phyloP scores from a whole-genome alignment of 2,329 filamentous ascomycete species.

The Tolypocladium tundrense region DNA sequence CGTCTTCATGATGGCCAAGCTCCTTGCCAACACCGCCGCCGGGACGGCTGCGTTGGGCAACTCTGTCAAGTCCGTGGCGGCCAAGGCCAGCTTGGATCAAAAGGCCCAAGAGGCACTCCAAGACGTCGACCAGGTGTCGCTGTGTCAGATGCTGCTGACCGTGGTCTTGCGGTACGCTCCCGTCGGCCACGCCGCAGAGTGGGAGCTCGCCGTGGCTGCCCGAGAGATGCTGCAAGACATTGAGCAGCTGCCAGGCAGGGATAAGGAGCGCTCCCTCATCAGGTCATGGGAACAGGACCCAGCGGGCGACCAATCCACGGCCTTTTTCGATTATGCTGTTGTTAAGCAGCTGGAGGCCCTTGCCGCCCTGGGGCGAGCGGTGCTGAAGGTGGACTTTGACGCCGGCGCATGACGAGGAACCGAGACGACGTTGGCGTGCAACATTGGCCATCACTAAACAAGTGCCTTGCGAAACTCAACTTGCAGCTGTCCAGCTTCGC shows the following conservation, averaged over 20 bases:
- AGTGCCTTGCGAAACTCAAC: background rate
- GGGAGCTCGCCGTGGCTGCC: constrained; percentile 33
- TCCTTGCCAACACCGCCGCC: constrained; percentile 39
- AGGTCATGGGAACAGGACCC: constrained; percentile 32
- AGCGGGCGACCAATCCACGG: constrained; percentile 23
- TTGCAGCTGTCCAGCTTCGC: constrained; percentile 3
- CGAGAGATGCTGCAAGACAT: constrained; percentile 39
- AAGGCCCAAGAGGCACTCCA: constrained; percentile 20
- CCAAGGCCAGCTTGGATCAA: constrained; percentile 10
- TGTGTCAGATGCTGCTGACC: constrained; percentile 42
- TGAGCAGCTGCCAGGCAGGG: constrained; percentile 32
- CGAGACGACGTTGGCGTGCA: background rate
- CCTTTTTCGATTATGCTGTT: constrained; percentile 40
- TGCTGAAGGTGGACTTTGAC: constrained; percentile 31
- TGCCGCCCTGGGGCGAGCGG: constrained; percentile 31
- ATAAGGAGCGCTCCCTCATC: constrained; percentile 33
- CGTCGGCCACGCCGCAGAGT: constrained; percentile 31
- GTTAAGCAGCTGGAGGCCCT: constrained; percentile 36
- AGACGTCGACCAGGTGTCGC: constrained; percentile 39
- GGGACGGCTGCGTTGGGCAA: constrained; percentile 18
- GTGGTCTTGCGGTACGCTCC: constrained; percentile 34
- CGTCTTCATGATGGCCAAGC: constrained; percentile 39
- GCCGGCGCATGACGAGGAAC: background rate
- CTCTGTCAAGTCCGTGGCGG: constrained; percentile 14
- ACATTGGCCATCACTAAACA: background rate